Base-by-base conservation (phyloP, 495 filamentous ascomycete genomes). In the Hyaloscypha variabilis region DNA sequence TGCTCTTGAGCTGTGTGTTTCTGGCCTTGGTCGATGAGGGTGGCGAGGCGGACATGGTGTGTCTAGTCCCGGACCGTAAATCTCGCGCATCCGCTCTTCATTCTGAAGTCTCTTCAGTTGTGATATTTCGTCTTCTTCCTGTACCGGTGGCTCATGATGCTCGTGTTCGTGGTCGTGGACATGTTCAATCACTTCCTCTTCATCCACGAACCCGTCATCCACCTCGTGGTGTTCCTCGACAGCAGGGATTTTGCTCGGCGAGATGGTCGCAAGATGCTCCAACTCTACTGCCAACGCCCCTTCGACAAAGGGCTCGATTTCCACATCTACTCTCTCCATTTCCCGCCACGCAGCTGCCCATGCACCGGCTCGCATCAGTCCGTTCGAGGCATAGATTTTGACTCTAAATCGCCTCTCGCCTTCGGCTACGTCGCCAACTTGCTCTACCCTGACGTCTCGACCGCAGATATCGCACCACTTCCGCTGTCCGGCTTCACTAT, bases 271-370 rank as follows among this genome's bases (percentile, higher is more conserved):
- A 5, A 84, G 73, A 11, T 71, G 72, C 62, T 81, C 80, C 14
- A 85, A 66, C 68, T 85, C 82, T 6, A 67, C 71, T 56, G 77
- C 78, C 23, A 83, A 53, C 8, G 61, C 56, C 0, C 71, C 50
- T 23, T 83, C 81, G 19, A 86, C 78, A 31, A 81, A 74, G 14
- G 92, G 88, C 62, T 89, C 87, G 66, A 99, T 86, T 73, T 99
- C 95, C 0, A 96, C 90, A 76, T 99, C 95, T 8, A 98, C 91
- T 31, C 94, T 85, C 76, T 99, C 95, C 95, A 99, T 99, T 73
- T 97, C 94, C 61, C 84, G 88, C 95, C 95, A 99, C 34, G 91
- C 93, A 19, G 93, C 92, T 29, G 87, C 87, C 95, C 95, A 99
- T 0, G 95, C 94, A 3, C 92, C 93, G 14, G 92, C 87, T 50